Evolutionary conservation across 2,329 filamentous ascomycete genomes (phyloP).

Genomic region (Trichoderma brevicompactum): DNA sequence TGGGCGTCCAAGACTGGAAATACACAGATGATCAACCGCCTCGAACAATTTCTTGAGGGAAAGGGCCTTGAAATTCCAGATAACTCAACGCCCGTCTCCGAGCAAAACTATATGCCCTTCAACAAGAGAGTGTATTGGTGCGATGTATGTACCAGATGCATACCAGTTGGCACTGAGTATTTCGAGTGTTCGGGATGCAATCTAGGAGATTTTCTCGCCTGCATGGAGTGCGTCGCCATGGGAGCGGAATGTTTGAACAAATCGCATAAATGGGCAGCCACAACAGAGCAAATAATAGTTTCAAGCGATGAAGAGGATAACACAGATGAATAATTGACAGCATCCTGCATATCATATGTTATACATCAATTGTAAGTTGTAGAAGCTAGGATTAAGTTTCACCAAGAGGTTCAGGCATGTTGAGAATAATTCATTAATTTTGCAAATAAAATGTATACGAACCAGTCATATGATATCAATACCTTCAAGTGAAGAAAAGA

Average conservation of each 20-base stretch:
- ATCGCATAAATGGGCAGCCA: constrained; percentile 14
- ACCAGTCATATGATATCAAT: constrained; percentile 52
- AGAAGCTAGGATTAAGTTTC: too few relatives aligned
- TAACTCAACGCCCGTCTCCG: not conserved
- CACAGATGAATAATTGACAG: too few relatives aligned
- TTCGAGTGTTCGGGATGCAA: constrained; percentile 29
- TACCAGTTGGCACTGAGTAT: not conserved
- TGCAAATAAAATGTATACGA: constrained; percentile 54
- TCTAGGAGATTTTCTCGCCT: constrained; percentile 30
- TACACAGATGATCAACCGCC: not conserved
- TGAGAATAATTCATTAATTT: constrained; percentile 26
- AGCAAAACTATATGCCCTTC: not conserved
- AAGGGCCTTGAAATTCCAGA: not conserved
- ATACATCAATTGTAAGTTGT: too few relatives aligned
- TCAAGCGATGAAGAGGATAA: not conserved
- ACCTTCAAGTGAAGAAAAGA: constrained; percentile 39
- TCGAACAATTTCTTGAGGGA: not conserved
- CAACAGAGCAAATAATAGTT: not conserved
- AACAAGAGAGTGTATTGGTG: constrained; percentile 25
- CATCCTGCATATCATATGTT: too few relatives aligned
- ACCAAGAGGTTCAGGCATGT: not conserved
- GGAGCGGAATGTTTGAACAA: constrained; percentile 20
- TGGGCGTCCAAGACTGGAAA: constrained; percentile 25
- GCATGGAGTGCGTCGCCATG: constrained; percentile 20
- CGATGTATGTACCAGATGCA: constrained; percentile 30